phyloP scores from a whole-genome alignment of 108 stramenopile genomes.

The Skeletonema menzelii region DNA sequence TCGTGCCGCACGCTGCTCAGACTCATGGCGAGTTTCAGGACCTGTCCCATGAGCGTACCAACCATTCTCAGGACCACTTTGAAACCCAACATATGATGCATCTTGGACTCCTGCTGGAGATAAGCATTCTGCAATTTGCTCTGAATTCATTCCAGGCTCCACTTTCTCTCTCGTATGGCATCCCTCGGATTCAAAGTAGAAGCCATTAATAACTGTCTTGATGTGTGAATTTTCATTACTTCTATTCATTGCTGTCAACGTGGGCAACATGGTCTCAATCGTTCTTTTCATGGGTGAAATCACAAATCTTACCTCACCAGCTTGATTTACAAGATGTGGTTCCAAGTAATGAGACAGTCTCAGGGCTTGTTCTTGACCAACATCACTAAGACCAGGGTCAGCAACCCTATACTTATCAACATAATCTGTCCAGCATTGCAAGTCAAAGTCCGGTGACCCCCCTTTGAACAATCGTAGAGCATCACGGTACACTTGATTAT shows the following conservation, averaged over 20 bases:
- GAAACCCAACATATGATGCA: constrained; percentile 57
- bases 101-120: constrained; percentile 18
- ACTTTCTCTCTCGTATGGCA: constrained; percentile 63
- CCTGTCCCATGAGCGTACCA: constrained; percentile 71
- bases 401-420: constrained; percentile 58
- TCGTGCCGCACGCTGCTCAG: constrained; percentile 66
- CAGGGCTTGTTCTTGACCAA: constrained; percentile 57
- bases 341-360: constrained; percentile 56
- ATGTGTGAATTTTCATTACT: neutral
- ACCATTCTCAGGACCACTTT: constrained; percentile 41
- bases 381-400: constrained; percentile 60
- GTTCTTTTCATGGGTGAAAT: constrained; percentile 76
- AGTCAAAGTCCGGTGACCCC: constrained; percentile 68
- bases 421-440: constrained; percentile 61
- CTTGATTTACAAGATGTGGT: constrained; percentile 58
- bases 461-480: constrained; percentile 51
- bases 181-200: constrained; percentile 76
- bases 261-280: constrained; percentile 66
- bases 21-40: constrained; percentile 63
- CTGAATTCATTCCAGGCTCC: constrained; percentile 68
- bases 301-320: constrained; percentile 59
- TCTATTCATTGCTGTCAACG: constrained; percentile 39
- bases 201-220: constrained; percentile 54
- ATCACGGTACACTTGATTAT: constrained; percentile 64
- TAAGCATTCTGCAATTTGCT: constrained; percentile 44